Evolutionary conservation across 495 filamentous ascomycete species (phyloP), one percentile per base, ranked within the genome.

Genomic region (Podospora didyma): DNA sequence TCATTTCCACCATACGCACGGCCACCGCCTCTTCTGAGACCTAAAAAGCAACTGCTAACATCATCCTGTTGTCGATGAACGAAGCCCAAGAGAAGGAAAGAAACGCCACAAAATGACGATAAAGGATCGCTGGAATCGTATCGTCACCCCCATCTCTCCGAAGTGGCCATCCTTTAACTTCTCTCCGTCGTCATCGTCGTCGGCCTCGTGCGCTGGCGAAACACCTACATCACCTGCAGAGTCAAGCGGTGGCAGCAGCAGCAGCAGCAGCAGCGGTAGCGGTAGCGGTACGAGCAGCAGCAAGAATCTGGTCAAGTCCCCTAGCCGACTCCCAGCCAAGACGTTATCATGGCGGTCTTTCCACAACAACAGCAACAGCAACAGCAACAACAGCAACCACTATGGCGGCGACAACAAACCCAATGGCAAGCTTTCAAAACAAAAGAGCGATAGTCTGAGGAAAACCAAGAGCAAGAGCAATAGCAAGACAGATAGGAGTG

Each of bases 341-440:
- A 58, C 49, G 34, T 48, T 53, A 14, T 51, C 37, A 20, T 58
- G 56, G 56, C 41, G 56, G 5, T 46, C 49, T 19, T 41, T 14
- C 4, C 16, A 4, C 11, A 41, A 41, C 37, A 41, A 17, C 37
- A 41, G 16, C 37, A 41, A 17, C n/a, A 41, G 12, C 11, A 41
- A 41, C 37, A 41, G 12, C 12, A 12, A 47, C 16, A 47, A 53
- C 14, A 34, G 26, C 53, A 26, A 26, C 50, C 45, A 48, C 50
- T 24, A 37, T 28, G 44, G 46, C 10, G 14, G 46, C 35, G 20
- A 47, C 45, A 47, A 47, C 3, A 47, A 21, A 12, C 9, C 26
- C 9, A 3, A 3, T 31, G 4, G 4, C 9, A 3, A 3, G 3
- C 26, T 9, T 31, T 9, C 26, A n/a, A n/a, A n/a, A n/a, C n/a